Percentiles rank a stretch among this genome's conserved stretches.
These are phyloP conservation scores for Phytophthora ohioensis DNA, from an alignment of 352 stramenopile species.

Conservation along the genomic window DNA sequence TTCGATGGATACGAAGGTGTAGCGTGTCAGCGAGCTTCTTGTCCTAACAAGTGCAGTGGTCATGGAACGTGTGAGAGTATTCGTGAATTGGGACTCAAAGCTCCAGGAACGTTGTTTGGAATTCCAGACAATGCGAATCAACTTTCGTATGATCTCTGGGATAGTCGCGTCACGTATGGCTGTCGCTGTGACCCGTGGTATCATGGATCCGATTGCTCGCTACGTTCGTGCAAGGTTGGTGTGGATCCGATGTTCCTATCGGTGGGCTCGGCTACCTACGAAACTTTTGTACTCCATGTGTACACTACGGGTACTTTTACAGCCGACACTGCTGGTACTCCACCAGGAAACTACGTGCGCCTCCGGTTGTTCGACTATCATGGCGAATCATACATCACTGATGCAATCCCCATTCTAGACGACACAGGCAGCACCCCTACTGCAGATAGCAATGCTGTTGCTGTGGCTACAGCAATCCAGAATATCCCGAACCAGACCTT, in stretches of 20 bases:
- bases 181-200: conserved; percentile 93
- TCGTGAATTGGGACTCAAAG: conserved; percentile 61
- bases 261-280: conserved; percentile 42
- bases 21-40: conserved; percentile 83
- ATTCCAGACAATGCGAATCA: conserved; percentile 18
- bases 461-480: conserved; percentile 50
- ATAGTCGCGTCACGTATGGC: conserved; percentile 80
- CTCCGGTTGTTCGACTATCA: conserved; percentile 76
- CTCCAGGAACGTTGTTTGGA: conserved; percentile 52
- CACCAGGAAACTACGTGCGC: conserved; percentile 38
- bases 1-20: conserved; percentile 92
- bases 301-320: conserved; percentile 14
- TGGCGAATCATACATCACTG: conserved; percentile 73
- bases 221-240: conserved; percentile 72
- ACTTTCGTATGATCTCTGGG: conserved; percentile 80
- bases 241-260: conserved; percentile 74
- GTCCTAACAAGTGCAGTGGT: conserved; percentile 72
- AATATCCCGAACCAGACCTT: conserved; percentile 64
- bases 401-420: conserved; percentile 51
- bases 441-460: conserved; percentile 25
- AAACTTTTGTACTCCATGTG: conserved; percentile 66
- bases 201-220: conserved; percentile 82
- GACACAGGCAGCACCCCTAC: conserved; percentile 6
- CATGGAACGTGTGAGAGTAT: conserved; percentile 83
- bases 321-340: conserved; percentile 16